Evolutionary conservation across 345 rosid genomes (phyloP).

Genomic region (Eucalyptus brandiana): DNA sequence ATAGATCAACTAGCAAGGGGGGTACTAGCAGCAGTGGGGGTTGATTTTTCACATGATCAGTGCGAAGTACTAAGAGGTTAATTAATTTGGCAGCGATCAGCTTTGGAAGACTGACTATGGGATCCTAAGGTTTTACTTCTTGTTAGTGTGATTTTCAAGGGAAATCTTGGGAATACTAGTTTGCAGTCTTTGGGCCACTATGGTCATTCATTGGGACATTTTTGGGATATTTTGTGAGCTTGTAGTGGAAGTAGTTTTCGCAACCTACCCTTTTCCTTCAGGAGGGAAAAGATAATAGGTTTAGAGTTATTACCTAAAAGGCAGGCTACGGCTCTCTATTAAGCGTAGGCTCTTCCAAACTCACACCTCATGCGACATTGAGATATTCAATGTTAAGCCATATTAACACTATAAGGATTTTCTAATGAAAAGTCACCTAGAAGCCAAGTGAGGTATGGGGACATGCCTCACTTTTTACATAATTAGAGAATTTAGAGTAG

Average conservation of each 20-base stretch:
- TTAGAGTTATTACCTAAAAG: too few species aligned
- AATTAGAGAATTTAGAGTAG: too few species aligned
- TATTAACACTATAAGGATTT: too few species aligned
- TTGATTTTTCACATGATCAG: fast-evolving
- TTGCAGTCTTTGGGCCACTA: neutral
- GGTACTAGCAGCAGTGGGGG: fast-evolving
- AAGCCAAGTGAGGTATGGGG: too few species aligned
- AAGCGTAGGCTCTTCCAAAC: fast-evolving
- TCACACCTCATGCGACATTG: fast-evolving
- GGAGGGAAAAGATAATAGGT: too few species aligned
- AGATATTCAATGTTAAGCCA: too few species aligned
- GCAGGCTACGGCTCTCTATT: fast-evolving
- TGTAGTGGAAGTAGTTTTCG: neutral
- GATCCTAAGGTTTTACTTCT: neutral
- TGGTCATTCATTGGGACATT: neutral
- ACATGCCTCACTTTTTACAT: too few species aligned
- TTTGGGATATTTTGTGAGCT: neutral
- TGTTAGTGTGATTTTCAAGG: neutral
- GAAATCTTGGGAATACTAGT: neutral
- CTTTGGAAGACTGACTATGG: neutral
- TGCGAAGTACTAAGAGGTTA: neutral
- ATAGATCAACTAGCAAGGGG: neutral
- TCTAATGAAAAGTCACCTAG: too few species aligned
- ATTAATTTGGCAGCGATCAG: fast-evolving
- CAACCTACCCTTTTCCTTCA: fast-evolving